Base-by-base conservation (phyloP, 1,139 yeast species). In the Nakaseomyces nivariensis region DNA sequence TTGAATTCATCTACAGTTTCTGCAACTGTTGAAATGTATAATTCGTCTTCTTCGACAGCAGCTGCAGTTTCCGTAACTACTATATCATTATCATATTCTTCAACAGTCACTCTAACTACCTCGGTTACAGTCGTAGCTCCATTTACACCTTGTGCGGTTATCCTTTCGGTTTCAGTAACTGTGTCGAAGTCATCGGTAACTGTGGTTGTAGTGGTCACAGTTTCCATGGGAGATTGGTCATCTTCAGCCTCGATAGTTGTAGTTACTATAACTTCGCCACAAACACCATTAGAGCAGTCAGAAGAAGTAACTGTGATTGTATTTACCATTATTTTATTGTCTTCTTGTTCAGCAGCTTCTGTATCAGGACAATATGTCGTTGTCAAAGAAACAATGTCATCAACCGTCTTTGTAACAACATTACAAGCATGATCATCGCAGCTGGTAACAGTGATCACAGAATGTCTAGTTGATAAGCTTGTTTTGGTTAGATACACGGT, bases 291-390 rank as follows among this genome's bases (percentile, higher is more conserved):
- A n/a, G 36, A 8, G 10, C 36, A 33, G 5, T 33, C 36, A n/a
- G 36, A 33, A n/a, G 36, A 8, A 6, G 38, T 36, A 36, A 36
- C 38, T 5, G 25, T 17, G 6, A 36, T 25, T 5, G 38, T 36
- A 2, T 17, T 36, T 5, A 6, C 24, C 5, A 10, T 6, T 7
- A 5, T 17, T 24, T 13, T 3, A 10, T 36, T 17, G 2, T 36
- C 25, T 5, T 38, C 11, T 25, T 38, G 31, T 8, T 10, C 8
- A 9, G 9, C 17, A 26, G 29, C 27, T 38, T 38, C 40, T n/a
- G 32, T 41, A 5, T 27, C 34, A 5, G 44, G 44, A 11, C 44
- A 41, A n/a, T 41, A 41, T 4, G 44, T 41, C 11, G 44, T 41
- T 5, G 44, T 41, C 34, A 27, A 27, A 6, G 44, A 27, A 11